Base-by-base conservation (phyloP, 2,329 filamentous ascomycete species). In the Nemania serpens region DNA sequence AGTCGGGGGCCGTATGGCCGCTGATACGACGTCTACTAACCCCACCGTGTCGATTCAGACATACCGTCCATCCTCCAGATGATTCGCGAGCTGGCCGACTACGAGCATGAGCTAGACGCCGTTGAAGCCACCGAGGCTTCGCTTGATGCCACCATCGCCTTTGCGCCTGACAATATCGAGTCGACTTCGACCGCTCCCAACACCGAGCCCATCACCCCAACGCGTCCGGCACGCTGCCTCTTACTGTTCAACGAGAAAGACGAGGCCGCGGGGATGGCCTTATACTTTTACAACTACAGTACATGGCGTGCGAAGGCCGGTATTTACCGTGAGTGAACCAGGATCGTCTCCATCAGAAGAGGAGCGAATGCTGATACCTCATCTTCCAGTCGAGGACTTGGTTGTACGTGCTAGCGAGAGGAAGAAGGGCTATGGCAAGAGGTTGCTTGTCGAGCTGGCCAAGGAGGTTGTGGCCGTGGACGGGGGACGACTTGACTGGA, bases 271-370 rank as follows among this genome's bases (percentile, higher is more conserved):
- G 92, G 90, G 49, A 91, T 97, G 84, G 93, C 93, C 1, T 78
- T 97, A 42, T 97, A 93, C 79, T 98, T 96, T 76, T 93, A 94
- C 82, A 98, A 94, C 78, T 98, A 97, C 78, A 92, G 88, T 72
- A 97, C 94, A 0, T 98, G 95, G 95, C 86, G 90, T 9, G 86
- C 90, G n/a, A 85, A 85, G 47, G 87, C 93, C 0, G 94, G 94
- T 2, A 90, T 99, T 71, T 97, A 96, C 75, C 87, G 63, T 65
- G 22, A 53, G 63, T 55, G 5, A 17, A 33, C 18, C 33, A 15
- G 2, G n/a, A 4, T 12, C 12, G 20, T 34, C 12, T 55, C 17
- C 17, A 11, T 7, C 7, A 3, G 4, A 34, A 29, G 5, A 12
- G 39, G 9, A 10, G 5, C 18, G 15, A n/a, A 46, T 53, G 48